Evolutionary conservation across 257 asterid species (phyloP), one percentile per base, ranked within the genome.

Genomic region (Nicotiana noctiflora): DNA sequence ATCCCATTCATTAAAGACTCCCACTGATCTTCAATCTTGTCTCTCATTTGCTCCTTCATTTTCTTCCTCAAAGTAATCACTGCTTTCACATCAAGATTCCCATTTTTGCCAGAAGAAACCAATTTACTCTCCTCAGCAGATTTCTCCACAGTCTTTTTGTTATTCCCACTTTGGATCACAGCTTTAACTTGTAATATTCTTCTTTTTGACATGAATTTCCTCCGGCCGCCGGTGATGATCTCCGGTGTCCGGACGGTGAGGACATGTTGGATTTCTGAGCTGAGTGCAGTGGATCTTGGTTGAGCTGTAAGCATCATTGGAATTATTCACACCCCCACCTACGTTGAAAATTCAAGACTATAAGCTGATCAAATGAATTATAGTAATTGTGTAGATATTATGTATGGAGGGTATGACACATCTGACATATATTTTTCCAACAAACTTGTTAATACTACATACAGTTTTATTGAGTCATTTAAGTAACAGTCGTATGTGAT

Each of bases 11-110:
- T 68, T 15, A 95, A 70, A 17, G 90, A 86, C 23, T 88, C 97
- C 97, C 94, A 92, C 86, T 89, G 93, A 64, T 92, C 97, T 63
- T 92, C 98, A 76, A 95, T 76, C 86, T 87, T 95, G 6, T 90
- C 97, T 80, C n/a, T 75, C 63, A 95, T 67, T 70, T 75, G 92
- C 79, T 93, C 98, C 81, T 85, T 95, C 95, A 93, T 91, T 76
- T 91, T 95, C 90, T 89, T 92, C 90, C 98, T 90, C 84, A 92
- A 85, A 53, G 88, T 93, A 77, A 95, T 80, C 85, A 89, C 97
- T 64, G 95, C 98, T 65, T 88, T 95, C 84, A 92, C 93, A 80
- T 86, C 89, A 59, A 83, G 81, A 9, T 82, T 81, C 81, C 90
- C 92, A 76, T 81, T 82, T 34, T 29, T 74, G 15, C 83, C 31